These are phyloP conservation scores for Phytophthora tentaculata DNA, from an alignment of 352 stramenopile species.

Conservation along the genomic window DNA sequence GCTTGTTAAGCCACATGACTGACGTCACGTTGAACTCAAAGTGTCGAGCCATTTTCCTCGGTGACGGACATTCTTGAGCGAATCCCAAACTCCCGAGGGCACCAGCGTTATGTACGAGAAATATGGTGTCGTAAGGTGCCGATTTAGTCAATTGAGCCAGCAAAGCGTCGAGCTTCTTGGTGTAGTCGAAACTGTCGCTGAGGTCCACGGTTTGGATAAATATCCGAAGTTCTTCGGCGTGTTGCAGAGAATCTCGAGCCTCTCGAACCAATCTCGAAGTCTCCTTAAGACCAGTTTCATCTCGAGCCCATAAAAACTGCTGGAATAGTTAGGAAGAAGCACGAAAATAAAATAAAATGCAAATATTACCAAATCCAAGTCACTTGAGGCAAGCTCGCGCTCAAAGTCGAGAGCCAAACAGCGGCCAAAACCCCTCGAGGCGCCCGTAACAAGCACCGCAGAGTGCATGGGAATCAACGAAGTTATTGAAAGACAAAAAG, in stretches of 20 bases:
- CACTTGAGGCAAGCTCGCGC: conserved; percentile 30
- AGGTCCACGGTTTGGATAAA: conserved; percentile 52
- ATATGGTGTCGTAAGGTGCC: conserved; percentile 47
- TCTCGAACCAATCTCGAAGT: conserved; percentile 45
- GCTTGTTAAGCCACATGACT: conserved; percentile 84
- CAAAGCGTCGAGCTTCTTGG: conserved; percentile 48
- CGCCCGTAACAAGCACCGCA: conserved; percentile 75
- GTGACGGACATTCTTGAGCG: conserved; percentile 53
- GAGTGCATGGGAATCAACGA: conserved; percentile 35
- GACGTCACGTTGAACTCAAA: conserved; percentile 89
- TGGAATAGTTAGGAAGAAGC: background rate
- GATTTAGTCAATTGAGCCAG: conserved; percentile 30
- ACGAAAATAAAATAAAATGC: too few relatives aligned
- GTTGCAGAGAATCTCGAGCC: background rate
- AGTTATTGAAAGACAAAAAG: conserved; percentile 7
- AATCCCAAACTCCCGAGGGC: conserved; percentile 73
- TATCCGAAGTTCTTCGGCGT: conserved; percentile 30
- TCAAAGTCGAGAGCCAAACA: conserved; percentile 73
- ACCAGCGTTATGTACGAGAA: conserved; percentile 87
- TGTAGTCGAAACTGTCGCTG: conserved; percentile 45
- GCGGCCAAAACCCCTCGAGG: conserved; percentile 77
- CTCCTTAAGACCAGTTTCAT: conserved; percentile 48
- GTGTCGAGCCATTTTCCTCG: conserved; percentile 53
- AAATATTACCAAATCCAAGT: conserved; percentile 53
- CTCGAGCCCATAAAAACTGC: conserved; percentile 42